Percentiles rank a stretch among this genome's conserved stretches.
phyloP scores from a whole-genome alignment of 1,284 basidiomycete species.

The Fomitopsis betulina region DNA sequence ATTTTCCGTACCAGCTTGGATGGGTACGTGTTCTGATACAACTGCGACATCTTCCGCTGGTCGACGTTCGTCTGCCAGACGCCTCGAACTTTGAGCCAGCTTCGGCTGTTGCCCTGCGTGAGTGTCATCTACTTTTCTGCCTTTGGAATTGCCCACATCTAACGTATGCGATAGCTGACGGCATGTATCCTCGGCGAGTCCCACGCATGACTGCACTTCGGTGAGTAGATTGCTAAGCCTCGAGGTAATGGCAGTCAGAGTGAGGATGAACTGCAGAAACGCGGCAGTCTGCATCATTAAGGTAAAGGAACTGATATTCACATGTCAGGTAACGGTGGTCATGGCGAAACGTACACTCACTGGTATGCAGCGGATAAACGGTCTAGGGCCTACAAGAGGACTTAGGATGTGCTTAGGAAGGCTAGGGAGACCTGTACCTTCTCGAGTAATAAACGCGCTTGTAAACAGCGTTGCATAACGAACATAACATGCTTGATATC shows the following conservation, averaged over 20 bases:
- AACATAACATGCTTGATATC: constrained; percentile 29
- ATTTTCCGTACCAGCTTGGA: background rate
- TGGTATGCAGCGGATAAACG: constrained; percentile 43
- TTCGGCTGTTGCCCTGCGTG: background rate
- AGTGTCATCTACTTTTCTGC: background rate
- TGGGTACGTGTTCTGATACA: background rate
- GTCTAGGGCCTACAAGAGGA: constrained; percentile 41
- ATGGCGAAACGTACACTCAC: constrained; percentile 29
- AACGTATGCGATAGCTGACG: constrained; percentile 23
- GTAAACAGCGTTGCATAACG: constrained; percentile 32
- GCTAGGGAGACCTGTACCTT: constrained; percentile 34
- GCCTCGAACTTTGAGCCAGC: background rate
- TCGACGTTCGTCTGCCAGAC: no score
- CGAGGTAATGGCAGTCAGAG: constrained; percentile 55
- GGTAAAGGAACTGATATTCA: constrained; percentile 44
- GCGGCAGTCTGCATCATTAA: constrained; percentile 65
- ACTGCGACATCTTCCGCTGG: no score
- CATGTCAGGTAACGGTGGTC: constrained; percentile 5
- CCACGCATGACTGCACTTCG: constrained; percentile 39
- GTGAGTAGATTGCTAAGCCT: constrained; percentile 45
- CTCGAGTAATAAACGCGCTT: constrained; percentile 34
- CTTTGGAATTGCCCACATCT: constrained; percentile 18
- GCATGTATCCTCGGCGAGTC: constrained; percentile 25
- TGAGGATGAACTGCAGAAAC: constrained; percentile 62
- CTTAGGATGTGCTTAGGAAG: background rate